Evolutionary conservation across 306 rosid species (phyloP).

Genomic region (Ormosia emarginata): DNA sequence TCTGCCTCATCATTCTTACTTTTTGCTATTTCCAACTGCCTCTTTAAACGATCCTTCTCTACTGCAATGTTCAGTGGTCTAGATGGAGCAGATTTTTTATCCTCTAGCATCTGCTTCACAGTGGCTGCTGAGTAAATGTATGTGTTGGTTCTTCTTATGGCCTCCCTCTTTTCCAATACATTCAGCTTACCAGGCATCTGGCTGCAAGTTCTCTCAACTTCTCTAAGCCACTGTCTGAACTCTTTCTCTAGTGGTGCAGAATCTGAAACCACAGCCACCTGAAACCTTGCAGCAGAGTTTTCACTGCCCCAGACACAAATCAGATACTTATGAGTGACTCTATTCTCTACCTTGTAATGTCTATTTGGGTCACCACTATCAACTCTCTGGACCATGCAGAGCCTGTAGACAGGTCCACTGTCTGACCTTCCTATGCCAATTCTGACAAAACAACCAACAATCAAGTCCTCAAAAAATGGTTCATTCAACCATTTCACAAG

Average conservation of each 20-base stretch:
- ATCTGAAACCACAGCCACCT: conserved; percentile 55
- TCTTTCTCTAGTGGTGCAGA: conserved; percentile 56
- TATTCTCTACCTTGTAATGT: conserved; percentile 51
- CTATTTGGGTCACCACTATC: conserved; percentile 33
- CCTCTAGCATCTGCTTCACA: conserved; percentile 64
- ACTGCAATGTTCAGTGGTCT: conserved; percentile 62
- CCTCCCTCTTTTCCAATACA: conserved; percentile 49
- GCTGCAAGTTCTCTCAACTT: conserved; percentile 45
- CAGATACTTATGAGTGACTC: conserved; percentile 51
- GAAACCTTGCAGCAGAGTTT: conserved; percentile 49
- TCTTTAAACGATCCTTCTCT: conserved; percentile 59
- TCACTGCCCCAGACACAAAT: conserved; percentile 62
- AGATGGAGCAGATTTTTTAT: conserved; percentile 40
- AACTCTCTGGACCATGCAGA: conserved; percentile 51
- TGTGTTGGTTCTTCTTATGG: conserved; percentile 40
- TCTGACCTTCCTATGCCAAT: conserved; percentile 53
- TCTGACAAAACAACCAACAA: conserved; percentile 68
- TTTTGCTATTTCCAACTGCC: conserved; percentile 43
- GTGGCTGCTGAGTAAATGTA: conserved; percentile 57
- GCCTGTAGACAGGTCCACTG: conserved; percentile 51
- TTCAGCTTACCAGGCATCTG: conserved; percentile 41
- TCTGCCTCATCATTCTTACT: conserved; percentile 38
- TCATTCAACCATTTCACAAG: conserved; percentile 62
- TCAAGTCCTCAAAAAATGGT: conserved; percentile 64
- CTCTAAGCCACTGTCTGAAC: conserved; percentile 50